Base-by-base conservation (phyloP, 208 protist species). In the Acanthamoeba healyi region DNA sequence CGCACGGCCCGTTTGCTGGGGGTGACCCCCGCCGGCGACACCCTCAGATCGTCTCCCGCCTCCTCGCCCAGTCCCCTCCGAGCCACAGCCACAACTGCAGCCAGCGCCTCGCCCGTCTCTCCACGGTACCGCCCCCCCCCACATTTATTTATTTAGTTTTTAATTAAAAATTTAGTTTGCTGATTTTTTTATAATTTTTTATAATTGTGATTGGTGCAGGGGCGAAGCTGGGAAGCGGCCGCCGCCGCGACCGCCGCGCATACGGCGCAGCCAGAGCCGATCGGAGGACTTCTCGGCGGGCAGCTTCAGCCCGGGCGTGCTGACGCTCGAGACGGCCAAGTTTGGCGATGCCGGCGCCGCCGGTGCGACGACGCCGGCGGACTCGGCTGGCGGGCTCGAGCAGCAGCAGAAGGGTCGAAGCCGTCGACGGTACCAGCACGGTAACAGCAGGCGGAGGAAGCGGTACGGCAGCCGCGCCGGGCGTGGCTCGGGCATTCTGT, bases 391-490 rank as follows among this genome's bases (percentile, higher is more conserved):
- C 9, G 36, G 22, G 29, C 65, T n/a, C n/a, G n/a, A n/a, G n/a
- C n/a, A n/a, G 65, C 34, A 74, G 29, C n/a, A 4, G 24, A 34
- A 36, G 29, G 61, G 61, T 24, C 61, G 61, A 24, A 70, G 61
- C 61, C 61, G 61, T 10, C 61, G 61, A 22, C 24, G 61, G 14
- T 34, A 74, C 36, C 26, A 19, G 5, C 26, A 7, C 19, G 65
- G 56, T 17, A 17, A 74, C 12, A 6, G 29, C 65, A 7, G 36
- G 29, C 65, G 65, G 29, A 32, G 36, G 17, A 26, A 32, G 65
- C 65, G 65, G 17, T 74, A 74, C 36, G 65, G 65, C n/a, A 74
- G 65, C 65, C 65, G 65, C 6, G 65, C 65, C 15, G 65, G 65
- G 12, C 65, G 65, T 10, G 15, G 36, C 29, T 32, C 65, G 1